Base-by-base conservation (phyloP, 352 stramenopile genomes). In the Globisporangium perplexum region DNA sequence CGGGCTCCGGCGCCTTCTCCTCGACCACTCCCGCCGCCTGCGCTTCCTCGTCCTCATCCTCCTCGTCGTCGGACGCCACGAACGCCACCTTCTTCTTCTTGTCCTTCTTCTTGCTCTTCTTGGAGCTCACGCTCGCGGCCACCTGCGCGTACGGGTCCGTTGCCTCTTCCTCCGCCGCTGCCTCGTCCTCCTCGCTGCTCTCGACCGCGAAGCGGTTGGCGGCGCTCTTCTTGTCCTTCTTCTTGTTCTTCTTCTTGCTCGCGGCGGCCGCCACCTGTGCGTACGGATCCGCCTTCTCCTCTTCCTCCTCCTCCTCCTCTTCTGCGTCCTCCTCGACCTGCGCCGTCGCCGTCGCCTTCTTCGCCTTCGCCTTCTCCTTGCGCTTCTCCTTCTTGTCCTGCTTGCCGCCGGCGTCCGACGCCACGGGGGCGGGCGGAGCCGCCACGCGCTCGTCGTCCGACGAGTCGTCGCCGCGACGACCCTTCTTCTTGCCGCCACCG, bases 201-300 rank as follows among this genome's bases (percentile, higher is more conserved):
- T 68, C 14, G 60, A 68, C 38, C 74, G 77, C 43, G 61, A 66
- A 47, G 63, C 71, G 59, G 54, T 58, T 70, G 28, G 7, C 26
- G 3, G 45, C 35, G 24, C 46, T 36, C 36, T 49, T 43, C 60
- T 86, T 72, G 59, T 91, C 56, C 28, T 59, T 64, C 61, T 87
- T 74, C 66, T 92, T 88, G 65, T 63, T 85, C 72, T 87, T 91
- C 72, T 89, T 90, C 65, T 75, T 73, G 62, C 61, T 79, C 62
- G 71, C 39, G n/a, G 57, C 65, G 22, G 68, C 57, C 23, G 74
- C 74, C 51, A 86, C 70, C 58, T 83, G 69, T 12, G 75, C 74
- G 49, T 90, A 88, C 47, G 66, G 59, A 24, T 90, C 68, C 24
- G 52, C 24, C 44, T 75, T 72, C 7, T 82, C 65, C 22, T 73